Evolutionary conservation across 2,329 filamentous ascomycete species (phyloP).

Genomic region (Claviceps maximensis): DNA sequence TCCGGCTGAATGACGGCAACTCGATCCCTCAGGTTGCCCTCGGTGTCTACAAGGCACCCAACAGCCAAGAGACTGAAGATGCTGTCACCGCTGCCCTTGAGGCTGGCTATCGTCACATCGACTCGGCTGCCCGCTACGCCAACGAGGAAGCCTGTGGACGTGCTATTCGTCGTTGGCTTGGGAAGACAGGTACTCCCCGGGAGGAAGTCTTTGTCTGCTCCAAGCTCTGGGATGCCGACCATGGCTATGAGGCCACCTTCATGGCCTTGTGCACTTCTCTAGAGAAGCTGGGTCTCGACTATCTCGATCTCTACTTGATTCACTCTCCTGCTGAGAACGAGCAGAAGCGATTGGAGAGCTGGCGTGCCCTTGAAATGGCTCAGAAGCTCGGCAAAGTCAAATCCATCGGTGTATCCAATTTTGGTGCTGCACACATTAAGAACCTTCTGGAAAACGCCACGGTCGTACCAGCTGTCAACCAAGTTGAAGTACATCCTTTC

Average conservation of each 20-base stretch:
- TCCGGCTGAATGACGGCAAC: slow-evolving; percentile 61
- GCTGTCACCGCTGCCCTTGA: slow-evolving; percentile 49
- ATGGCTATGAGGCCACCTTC: slow-evolving; percentile 36
- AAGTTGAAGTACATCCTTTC: slow-evolving; percentile 70
- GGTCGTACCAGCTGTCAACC: slow-evolving; percentile 56
- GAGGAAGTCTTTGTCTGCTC: slow-evolving; percentile 55
- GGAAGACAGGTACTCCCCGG: slow-evolving; percentile 49
- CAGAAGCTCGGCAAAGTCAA: slow-evolving; percentile 49
- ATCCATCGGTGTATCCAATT: slow-evolving; percentile 69
- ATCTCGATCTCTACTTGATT: slow-evolving; percentile 60
- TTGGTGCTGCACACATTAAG: slow-evolving; percentile 54
- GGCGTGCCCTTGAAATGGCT: slow-evolving; percentile 58
- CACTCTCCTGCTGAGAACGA: slow-evolving; percentile 55
- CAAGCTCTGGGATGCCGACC: slow-evolving; percentile 48
- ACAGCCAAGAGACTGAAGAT: slow-evolving; percentile 41
- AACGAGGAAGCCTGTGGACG: slow-evolving; percentile 57
- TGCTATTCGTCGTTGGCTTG: slow-evolving; percentile 55
- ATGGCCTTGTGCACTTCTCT: slow-evolving; percentile 52
- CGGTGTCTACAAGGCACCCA: slow-evolving; percentile 33
- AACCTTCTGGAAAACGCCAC: slow-evolving; percentile 39
- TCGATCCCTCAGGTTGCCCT: slow-evolving; percentile 45
- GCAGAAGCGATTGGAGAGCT: slow-evolving; percentile 55
- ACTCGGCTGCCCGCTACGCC: slow-evolving; percentile 44
- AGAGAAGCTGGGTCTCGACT: slow-evolving; percentile 49
- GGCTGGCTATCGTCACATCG: slow-evolving; percentile 41